Evolutionary conservation across 2,329 filamentous ascomycete species (phyloP).

Genomic region (Aspergillus unguis): DNA sequence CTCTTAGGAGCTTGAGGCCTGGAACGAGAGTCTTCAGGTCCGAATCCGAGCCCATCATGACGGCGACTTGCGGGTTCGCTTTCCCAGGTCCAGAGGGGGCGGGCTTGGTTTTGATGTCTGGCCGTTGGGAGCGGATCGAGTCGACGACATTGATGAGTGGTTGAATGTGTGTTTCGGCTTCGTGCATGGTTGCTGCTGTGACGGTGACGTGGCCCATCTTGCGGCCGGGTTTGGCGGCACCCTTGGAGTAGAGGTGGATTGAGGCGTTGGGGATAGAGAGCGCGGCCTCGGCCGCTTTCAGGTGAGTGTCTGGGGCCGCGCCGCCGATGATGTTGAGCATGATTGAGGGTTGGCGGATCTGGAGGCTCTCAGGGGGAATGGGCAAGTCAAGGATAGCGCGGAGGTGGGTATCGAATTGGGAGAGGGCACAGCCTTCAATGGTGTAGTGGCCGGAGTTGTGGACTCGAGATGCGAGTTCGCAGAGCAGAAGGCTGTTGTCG

Average conservation of each 20-base stretch:
- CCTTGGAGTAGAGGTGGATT: conserved; percentile 90
- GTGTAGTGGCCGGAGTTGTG: conserved; percentile 96
- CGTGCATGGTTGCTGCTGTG: conserved; percentile 63
- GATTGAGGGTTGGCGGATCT: conserved; percentile 48
- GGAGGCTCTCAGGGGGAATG: conserved; percentile 51
- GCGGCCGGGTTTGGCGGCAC: conserved; percentile 73
- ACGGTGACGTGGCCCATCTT: conserved; percentile 96
- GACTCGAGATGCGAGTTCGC: conserved; percentile 77
- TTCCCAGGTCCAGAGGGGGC: conserved; percentile 30
- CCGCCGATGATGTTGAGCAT: conserved; percentile 57
- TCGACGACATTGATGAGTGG: conserved; percentile 74
- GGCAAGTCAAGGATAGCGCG: conserved; percentile 73
- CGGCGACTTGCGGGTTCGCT: conserved; percentile 40
- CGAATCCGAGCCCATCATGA: conserved; percentile 51
- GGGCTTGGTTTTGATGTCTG: conserved; percentile 34
- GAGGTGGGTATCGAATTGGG: conserved; percentile 89
- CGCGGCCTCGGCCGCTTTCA: conserved; percentile 55
- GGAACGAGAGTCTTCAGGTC: conserved; percentile 46
- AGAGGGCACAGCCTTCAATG: conserved; percentile 85
- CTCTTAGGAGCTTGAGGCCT: conserved; percentile 43
- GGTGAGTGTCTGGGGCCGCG: conserved; percentile 61
- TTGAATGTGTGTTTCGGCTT: conserved; percentile 65
- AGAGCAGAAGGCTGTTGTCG: conserved; percentile 70
- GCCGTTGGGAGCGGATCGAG: conserved; percentile 64
- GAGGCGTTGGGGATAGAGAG: conserved; percentile 57